These are phyloP conservation scores for Hyaloperonospora brassicae DNA, from an alignment of 352 stramenopile species.

Conservation along the genomic window DNA sequence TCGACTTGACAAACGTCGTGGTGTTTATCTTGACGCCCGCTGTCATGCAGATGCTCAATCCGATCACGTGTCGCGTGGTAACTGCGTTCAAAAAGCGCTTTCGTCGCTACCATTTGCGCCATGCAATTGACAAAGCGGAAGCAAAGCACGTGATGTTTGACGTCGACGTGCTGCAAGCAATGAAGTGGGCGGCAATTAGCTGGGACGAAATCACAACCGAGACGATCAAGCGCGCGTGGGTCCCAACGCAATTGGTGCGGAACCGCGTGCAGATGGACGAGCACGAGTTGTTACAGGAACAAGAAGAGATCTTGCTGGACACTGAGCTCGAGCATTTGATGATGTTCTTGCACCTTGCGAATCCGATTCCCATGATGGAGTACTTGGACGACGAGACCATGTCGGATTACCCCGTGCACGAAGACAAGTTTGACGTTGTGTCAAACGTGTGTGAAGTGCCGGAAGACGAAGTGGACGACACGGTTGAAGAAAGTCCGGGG, in stretches of 20 bases:
- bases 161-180: conserved; percentile 64
- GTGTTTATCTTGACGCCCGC: conserved; percentile 47
- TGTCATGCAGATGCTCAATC: conserved; percentile 56
- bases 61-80: conserved; percentile 50
- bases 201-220: conserved; percentile 70
- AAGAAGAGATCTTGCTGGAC: conserved; percentile 50
- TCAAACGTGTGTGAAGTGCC: conserved; percentile 54
- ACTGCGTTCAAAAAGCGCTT: conserved; percentile 71
- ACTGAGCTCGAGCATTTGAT: conserved; percentile 60
- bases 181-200: conserved; percentile 64
- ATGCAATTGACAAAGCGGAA: conserved; percentile 55
- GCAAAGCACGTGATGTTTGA: conserved; percentile 43
- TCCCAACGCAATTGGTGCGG: conserved; percentile 46
- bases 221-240: conserved; percentile 61
- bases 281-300: conserved; percentile 48
- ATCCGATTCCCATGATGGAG: conserved; percentile 53
- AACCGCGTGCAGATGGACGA: conserved; percentile 40
- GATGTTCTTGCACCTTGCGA: conserved; percentile 48
- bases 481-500: conserved; percentile 29
- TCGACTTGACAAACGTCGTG: conserved; percentile 72
- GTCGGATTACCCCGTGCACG: conserved; percentile 63
- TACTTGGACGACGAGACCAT: conserved; percentile 68
- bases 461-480: conserved; percentile 58
- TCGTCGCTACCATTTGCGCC: conserved; percentile 56
- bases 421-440: conserved; percentile 81